Evolutionary conservation across 352 stramenopile genomes (phyloP).

Genomic region (Globisporangium carolinianum): DNA sequence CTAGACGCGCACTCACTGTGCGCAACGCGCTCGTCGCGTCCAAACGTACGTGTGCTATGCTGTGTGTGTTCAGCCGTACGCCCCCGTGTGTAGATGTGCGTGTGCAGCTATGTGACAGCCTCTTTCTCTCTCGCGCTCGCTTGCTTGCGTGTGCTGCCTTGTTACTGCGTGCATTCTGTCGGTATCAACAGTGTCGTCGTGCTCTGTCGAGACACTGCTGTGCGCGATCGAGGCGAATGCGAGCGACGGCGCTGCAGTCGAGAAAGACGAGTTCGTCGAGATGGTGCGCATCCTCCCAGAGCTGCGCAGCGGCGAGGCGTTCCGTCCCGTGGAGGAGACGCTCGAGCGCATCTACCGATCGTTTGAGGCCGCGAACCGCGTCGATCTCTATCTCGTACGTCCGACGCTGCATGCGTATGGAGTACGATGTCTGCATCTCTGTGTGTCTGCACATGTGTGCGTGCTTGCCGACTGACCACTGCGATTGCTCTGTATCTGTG

Average conservation of each 20-base stretch:
- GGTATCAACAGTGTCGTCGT: slow-evolving; percentile 26
- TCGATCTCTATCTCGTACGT: slow-evolving; percentile 48
- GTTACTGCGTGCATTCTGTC: too few relatives aligned
- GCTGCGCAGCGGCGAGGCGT: slow-evolving; percentile 50
- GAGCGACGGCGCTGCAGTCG: slow-evolving; percentile 15
- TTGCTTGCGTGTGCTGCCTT: neutral
- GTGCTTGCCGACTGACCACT: neutral
- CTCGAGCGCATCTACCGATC: slow-evolving; percentile 61
- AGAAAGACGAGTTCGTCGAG: slow-evolving; percentile 53
- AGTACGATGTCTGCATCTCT: neutral
- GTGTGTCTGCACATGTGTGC: neutral
- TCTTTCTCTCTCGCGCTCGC: neutral
- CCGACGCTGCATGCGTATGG: neutral
- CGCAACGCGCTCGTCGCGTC: slow-evolving; percentile 67
- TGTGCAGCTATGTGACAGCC: too few relatives aligned
- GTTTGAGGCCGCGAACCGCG: slow-evolving; percentile 48
- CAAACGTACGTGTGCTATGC: slow-evolving; percentile 21
- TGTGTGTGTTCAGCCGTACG: neutral
- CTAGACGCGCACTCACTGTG: slow-evolving; percentile 57
- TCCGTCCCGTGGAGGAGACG: slow-evolving; percentile 54
- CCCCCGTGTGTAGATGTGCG: neutral
- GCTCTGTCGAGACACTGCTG: slow-evolving; percentile 30
- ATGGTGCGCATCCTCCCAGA: slow-evolving; percentile 46
- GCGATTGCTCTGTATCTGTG: neutral
- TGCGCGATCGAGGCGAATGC: slow-evolving; percentile 27